These are phyloP conservation scores for Trapa bicornis DNA, from an alignment of 345 rosid genomes.

Conservation along the genomic window DNA sequence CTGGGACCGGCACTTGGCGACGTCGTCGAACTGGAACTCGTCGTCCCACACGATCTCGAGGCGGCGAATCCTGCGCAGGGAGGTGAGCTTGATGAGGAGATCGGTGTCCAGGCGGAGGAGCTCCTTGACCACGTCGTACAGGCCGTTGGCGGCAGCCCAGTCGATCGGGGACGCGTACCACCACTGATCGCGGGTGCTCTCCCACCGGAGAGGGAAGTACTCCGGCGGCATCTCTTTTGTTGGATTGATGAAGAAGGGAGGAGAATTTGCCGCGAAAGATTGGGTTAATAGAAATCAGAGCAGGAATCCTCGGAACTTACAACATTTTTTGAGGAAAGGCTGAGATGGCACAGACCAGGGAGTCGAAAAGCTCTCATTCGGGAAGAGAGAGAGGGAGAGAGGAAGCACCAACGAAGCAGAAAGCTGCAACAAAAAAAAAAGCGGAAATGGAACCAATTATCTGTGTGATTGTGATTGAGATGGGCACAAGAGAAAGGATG, in stretches of 20 bases:
- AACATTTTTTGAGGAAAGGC: not conserved
- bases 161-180: slow-evolving; percentile 97
- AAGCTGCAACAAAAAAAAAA: too few species aligned
- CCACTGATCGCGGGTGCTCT: slow-evolving; percentile 98
- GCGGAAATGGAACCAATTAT: not conserved
- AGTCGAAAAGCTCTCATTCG: not conserved
- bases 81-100: slow-evolving; percentile 92
- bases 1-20: slow-evolving; percentile 51
- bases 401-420: too few species aligned
- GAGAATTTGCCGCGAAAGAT: not conserved
- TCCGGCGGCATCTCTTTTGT: slow-evolving; percentile 44
- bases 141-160: slow-evolving; percentile 93
- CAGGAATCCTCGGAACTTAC: not conserved
- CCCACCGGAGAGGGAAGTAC: slow-evolving; percentile 92
- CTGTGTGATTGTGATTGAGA: not conserved
- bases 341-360: not conserved
- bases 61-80: slow-evolving; percentile 91
- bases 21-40: slow-evolving; percentile 41
- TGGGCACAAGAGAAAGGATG: not conserved
- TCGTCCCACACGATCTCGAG: slow-evolving; percentile 98
- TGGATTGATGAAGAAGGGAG: not conserved
- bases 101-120: slow-evolving; percentile 80
- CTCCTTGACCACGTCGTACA: slow-evolving; percentile 68
- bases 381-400: not conserved
- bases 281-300: not conserved